A percentile compares a stretch with the other conserved stretches of the same genome.
Evolutionary conservation across 768 basidiomycete species (phyloP).

Genomic region (Austroboletus festivus): DNA sequence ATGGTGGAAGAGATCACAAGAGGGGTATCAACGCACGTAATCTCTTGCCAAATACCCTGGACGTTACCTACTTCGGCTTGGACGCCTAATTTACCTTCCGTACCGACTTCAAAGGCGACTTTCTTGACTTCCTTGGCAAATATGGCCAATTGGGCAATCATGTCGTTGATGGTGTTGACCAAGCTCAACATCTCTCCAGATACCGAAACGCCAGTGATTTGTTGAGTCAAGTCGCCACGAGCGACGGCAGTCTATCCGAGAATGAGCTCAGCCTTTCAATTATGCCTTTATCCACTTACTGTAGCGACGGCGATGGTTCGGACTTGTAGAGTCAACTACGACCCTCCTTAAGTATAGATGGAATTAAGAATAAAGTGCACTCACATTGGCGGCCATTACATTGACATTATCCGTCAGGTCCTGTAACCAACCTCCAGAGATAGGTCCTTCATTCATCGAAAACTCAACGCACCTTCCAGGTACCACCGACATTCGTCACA

Average conservation of each 20-base stretch:
- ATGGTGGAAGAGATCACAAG: not conserved
- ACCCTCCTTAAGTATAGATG: conserved; percentile 3
- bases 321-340: conserved; percentile 85
- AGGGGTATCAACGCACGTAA: conserved; percentile 63
- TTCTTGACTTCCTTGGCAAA: conserved; percentile 86
- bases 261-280: conserved; percentile 1
- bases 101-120: conserved; percentile 95
- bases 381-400: conserved; percentile 88
- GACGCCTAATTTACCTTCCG: conserved; percentile 97
- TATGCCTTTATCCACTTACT: conserved; percentile 39
- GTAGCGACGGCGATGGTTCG: conserved; percentile 92
- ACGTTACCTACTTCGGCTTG: conserved; percentile 97
- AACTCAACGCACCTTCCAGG: conserved; percentile 68
- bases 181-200: conserved; percentile 95
- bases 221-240: conserved; percentile 87
- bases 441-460: not conserved
- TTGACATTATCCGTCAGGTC: conserved; percentile 95
- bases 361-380: conserved; percentile 23
- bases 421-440: conserved; percentile 28
- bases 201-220: conserved; percentile 89
- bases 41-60: conserved; percentile 98
- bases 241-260: conserved; percentile 78
- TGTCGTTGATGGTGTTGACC: conserved; percentile 96
- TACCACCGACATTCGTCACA: conserved; percentile 92
- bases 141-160: conserved; percentile 66